Evolutionary conservation across 768 basidiomycete species (phyloP), one percentile per base, ranked within the genome.

Genomic region (Trichaptum fuscoviolaceum): DNA sequence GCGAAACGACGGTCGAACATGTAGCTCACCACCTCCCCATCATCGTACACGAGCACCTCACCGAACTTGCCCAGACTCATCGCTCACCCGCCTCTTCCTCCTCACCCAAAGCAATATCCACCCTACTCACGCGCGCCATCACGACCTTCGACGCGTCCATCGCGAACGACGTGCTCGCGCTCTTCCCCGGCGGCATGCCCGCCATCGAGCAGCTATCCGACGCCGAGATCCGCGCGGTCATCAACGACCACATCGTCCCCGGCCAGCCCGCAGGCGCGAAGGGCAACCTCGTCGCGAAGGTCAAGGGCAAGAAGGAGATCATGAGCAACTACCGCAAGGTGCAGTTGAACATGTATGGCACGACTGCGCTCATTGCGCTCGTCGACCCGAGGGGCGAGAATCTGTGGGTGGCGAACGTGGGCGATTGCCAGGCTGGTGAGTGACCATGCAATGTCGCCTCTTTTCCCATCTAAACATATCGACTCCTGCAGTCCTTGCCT

Each of bases 401-500:
- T 68, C 77, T 92, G 24, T 93, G 91, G 91, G 77, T 92, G 61
- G 91, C 90, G 7, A 92, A 92, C 72, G 80, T 93, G 27, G 91
- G 91, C 17, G 91, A 93, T 72, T 92, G 89, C 74, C 87, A 90
- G 80, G 89, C 89, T 67, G 81, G 90, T 90, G 69, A 69, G 87
- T 78, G 26, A 58, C 62, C 57, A 57, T 34, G 35, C 25, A 36
- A 35, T 63, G 61, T 58, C 26, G 7, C 35, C 17, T 61, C 34
- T 23, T 64, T 30, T 23, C 58, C n/a, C 20, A 9, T 34, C 23
- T 25, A 26, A 60, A 36, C 17, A 58, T 59, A 25, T 63, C 63
- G 20, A n/a, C 52, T 27, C 24, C 64, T 7, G 17, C 62, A 70
- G 70, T 73, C n/a, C 71, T 74, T 82, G 90, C 82, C 57, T 79